These are phyloP conservation scores for Fusarium nanum DNA, from an alignment of 2,329 filamentous ascomycete genomes.

Conservation along the genomic window DNA sequence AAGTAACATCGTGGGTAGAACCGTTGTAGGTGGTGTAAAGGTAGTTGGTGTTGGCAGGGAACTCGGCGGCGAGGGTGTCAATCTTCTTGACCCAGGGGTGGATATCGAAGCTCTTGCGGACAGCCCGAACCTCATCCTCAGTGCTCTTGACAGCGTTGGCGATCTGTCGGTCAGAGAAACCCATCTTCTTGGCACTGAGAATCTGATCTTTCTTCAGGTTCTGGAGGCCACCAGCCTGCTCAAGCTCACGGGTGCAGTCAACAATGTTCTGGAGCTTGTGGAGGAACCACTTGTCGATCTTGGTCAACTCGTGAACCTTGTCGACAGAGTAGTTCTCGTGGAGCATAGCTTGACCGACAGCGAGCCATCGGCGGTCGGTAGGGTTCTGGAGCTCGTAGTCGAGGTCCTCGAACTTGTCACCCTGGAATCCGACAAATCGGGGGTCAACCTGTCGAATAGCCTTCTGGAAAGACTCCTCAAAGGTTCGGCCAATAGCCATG, in stretches of 20 bases:
- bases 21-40: constrained; percentile 99
- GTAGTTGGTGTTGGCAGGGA: constrained; percentile 95
- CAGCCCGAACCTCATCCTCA: constrained; percentile 89
- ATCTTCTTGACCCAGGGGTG: constrained; percentile 98
- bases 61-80: constrained; percentile 96
- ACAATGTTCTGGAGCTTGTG: constrained; percentile 99
- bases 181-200: constrained; percentile 93
- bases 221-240: constrained; percentile 84
- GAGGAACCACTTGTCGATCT: constrained; percentile 99
- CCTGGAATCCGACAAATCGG: constrained; percentile 91
- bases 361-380: constrained; percentile 96
- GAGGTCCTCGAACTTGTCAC: constrained; percentile 91
- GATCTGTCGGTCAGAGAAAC: constrained; percentile 97
- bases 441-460: constrained; percentile 97
- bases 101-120: constrained; percentile 87
- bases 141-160: constrained; percentile 84
- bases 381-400: constrained; percentile 92
- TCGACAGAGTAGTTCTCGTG: constrained; percentile 97
- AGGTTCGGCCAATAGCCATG: constrained; percentile 98
- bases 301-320: constrained; percentile 89
- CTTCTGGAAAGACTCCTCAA: constrained; percentile 99
- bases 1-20: constrained; percentile 89
- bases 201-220: constrained; percentile 90
- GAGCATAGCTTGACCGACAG: constrained; percentile 96
- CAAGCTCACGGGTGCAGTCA: constrained; percentile 85